Percentiles rank a stretch among this genome's conserved stretches.
These are phyloP conservation scores for Wickerhamiella shivajii DNA, from an alignment of 805 yeast genomes.

Conservation along the genomic window DNA sequence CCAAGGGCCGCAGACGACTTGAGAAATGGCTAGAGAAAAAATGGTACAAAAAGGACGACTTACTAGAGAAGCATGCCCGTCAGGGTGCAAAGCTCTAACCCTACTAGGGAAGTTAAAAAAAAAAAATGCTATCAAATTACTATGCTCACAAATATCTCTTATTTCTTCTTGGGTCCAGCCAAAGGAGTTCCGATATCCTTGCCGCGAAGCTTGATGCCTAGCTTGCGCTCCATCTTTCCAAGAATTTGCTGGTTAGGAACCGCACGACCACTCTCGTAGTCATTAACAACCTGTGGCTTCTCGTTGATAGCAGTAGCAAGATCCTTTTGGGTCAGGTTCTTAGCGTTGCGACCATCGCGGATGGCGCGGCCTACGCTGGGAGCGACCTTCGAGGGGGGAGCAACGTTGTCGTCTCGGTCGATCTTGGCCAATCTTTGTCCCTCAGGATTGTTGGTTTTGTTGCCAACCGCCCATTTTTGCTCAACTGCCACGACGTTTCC, in stretches of 20 bases:
- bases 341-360: slow-evolving; percentile 71
- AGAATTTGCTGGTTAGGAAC: slow-evolving; percentile 91
- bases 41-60: slow-evolving; percentile 59
- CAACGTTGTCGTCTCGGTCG: slow-evolving; percentile 87
- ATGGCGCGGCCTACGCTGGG: slow-evolving; percentile 77
- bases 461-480: slow-evolving; percentile 67
- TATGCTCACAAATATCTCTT: slow-evolving; percentile 23
- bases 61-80: slow-evolving; percentile 22
- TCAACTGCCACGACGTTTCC: slow-evolving; percentile 85
- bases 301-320: slow-evolving; percentile 91
- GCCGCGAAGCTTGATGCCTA: slow-evolving; percentile 93
- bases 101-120: slow-evolving; percentile 22
- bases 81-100: too few relatives aligned
- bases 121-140: slow-evolving; percentile 11
- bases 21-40: slow-evolving; percentile 58
- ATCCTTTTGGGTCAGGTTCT: slow-evolving; percentile 86
- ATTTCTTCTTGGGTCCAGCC: slow-evolving; percentile 29
- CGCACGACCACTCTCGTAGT: slow-evolving; percentile 94
- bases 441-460: slow-evolving; percentile 55
- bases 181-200: slow-evolving; percentile 88
- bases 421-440: slow-evolving; percentile 91
- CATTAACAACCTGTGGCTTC: slow-evolving; percentile 89
- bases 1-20: slow-evolving; percentile 14
- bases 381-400: slow-evolving; percentile 80
- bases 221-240: slow-evolving; percentile 81